These are phyloP conservation scores for Thelephora aurantiotincta DNA, from an alignment of 768 basidiomycete species.

Conservation along the genomic window DNA sequence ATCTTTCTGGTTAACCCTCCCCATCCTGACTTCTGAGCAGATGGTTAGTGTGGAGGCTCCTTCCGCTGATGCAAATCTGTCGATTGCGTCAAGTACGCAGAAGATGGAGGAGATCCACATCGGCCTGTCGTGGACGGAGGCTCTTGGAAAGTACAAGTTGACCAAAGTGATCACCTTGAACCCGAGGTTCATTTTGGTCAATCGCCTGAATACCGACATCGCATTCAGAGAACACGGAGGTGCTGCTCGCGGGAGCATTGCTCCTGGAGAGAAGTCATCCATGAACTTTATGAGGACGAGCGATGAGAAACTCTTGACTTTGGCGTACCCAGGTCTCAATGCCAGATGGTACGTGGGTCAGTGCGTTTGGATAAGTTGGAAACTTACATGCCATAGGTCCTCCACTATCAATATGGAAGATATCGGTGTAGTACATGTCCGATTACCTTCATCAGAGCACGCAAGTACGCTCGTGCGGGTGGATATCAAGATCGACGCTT, in stretches of 20 bases:
- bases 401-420: slow-evolving; percentile 85
- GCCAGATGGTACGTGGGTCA: slow-evolving; percentile 50
- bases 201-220: slow-evolving; percentile 53
- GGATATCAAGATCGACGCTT: slow-evolving; percentile 71
- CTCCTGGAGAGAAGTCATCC: slow-evolving; percentile 54
- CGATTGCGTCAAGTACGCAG: slow-evolving; percentile 48
- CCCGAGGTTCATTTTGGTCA: slow-evolving; percentile 85
- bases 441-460: slow-evolving; percentile 38
- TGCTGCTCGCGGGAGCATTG: slow-evolving; percentile 43
- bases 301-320: slow-evolving; percentile 61
- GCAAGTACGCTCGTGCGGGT: slow-evolving; percentile 37
- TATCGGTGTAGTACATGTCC: slow-evolving; percentile 73
- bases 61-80: slow-evolving; percentile 75
- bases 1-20: not conserved
- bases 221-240: slow-evolving; percentile 80
- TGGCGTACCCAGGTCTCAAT: slow-evolving; percentile 79
- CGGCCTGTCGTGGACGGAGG: slow-evolving; percentile 87
- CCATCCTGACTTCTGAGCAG: slow-evolving; percentile 19
- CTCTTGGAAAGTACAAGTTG: slow-evolving; percentile 93
- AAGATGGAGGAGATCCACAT: slow-evolving; percentile 59
- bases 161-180: slow-evolving; percentile 86
- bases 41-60: slow-evolving; percentile 86
- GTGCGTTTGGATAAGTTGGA: not conserved
- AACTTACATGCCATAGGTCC: slow-evolving; percentile 42
- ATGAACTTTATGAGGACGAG: slow-evolving; percentile 54